phyloP scores from a whole-genome alignment of 768 basidiomycete species.

The Phaeotremella fagi region DNA sequence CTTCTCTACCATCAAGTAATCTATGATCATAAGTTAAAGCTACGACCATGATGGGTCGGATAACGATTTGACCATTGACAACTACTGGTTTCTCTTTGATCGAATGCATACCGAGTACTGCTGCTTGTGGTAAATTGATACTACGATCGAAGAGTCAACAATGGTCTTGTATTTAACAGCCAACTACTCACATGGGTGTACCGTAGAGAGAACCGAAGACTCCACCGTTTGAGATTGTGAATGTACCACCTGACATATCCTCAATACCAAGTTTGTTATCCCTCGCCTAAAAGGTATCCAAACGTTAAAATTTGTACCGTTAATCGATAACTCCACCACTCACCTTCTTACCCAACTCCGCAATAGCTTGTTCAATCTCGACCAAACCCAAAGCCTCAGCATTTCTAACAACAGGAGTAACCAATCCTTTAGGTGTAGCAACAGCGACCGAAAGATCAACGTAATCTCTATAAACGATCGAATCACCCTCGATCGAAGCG shows the following conservation, averaged over 20 bases:
- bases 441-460: conserved; percentile 92
- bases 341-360: conserved; percentile 77
- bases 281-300: conserved; percentile 56
- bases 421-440: conserved; percentile 93
- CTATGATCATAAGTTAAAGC: conserved; percentile 94
- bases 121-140: conserved; percentile 92
- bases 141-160: conserved; percentile 20
- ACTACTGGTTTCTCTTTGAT: conserved; percentile 89
- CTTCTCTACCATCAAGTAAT: conserved; percentile 90
- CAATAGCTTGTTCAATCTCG: conserved; percentile 89
- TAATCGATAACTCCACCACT: conserved; percentile 1
- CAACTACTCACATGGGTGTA: conserved; percentile 67
- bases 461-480: conserved; percentile 69
- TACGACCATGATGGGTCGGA: conserved; percentile 82
- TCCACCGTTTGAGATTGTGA: conserved; percentile 98
- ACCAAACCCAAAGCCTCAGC: conserved; percentile 79
- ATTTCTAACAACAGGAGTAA: conserved; percentile 92
- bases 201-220: conserved; percentile 96
- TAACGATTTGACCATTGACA: conserved; percentile 89
- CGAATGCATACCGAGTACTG: conserved; percentile 94
- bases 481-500: conserved; percentile 81
- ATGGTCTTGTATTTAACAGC: neutral
- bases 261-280: conserved; percentile 93
- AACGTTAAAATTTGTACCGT: neutral
- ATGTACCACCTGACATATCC: conserved; percentile 97